These are phyloP conservation scores for Collybia sordida DNA, from an alignment of 768 basidiomycete species.

Conservation along the genomic window DNA sequence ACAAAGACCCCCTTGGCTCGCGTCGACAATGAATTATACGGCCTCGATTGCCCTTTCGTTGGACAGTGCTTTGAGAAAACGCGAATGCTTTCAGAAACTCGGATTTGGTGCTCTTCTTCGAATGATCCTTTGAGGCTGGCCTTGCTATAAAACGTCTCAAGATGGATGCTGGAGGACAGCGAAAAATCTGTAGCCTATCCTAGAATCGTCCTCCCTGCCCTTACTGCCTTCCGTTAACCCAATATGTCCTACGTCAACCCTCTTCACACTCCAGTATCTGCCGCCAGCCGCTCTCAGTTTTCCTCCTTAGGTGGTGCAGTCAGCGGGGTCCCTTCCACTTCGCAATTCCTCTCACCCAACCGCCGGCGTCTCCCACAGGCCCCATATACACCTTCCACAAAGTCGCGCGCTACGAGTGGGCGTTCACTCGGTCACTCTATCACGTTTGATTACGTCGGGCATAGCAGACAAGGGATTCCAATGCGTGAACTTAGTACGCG, in stretches of 20 bases:
- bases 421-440: conserved; percentile 27
- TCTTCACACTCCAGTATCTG: conserved; percentile 36
- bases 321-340: conserved; percentile 6
- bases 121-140: too few relatives aligned
- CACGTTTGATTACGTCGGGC: conserved; percentile 41
- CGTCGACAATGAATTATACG: too few relatives aligned
- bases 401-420: conserved; percentile 20
- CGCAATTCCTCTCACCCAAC: conserved; percentile 26
- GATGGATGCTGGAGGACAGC: too few relatives aligned
- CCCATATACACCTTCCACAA: conserved; percentile 21
- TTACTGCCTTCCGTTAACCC: too few relatives aligned
- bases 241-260: conserved; percentile 40
- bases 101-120: too few relatives aligned
- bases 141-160: too few relatives aligned
- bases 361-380: conserved; percentile 38
- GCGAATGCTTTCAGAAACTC: too few relatives aligned
- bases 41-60: too few relatives aligned
- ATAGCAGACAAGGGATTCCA: conserved; percentile 39
- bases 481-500: conserved; percentile 44
- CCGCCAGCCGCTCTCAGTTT: conserved; percentile 25
- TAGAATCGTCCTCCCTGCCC: too few relatives aligned
- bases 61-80: too few relatives aligned
- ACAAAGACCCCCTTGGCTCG: too few relatives aligned
- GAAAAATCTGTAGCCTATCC: too few relatives aligned
- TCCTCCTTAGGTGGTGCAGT: conserved; percentile 25